A percentile compares a stretch with the other conserved stretches of the same genome.
Conservation (phyloP, 306 rosid species). For the Sophora flavescens region DNA sequence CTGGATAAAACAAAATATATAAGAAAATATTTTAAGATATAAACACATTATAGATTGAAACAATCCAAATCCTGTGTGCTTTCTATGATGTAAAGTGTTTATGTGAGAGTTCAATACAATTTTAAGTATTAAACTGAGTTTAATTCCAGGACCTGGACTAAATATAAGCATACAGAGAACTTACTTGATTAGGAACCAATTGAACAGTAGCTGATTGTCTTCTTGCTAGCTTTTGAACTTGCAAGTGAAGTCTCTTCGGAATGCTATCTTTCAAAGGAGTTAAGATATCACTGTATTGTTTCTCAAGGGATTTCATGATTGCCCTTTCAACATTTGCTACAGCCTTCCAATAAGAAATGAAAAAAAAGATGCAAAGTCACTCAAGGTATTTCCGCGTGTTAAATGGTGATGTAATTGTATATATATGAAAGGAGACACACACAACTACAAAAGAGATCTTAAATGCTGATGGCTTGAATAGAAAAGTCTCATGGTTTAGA, state of each 20-base stretch:
- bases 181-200: constrained; percentile 83
- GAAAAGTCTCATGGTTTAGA: constrained; percentile 23
- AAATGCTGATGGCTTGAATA: constrained; percentile 23
- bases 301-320: constrained; percentile 88
- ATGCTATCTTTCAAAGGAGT: constrained; percentile 95
- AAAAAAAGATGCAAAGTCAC: constrained; percentile 10
- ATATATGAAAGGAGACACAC: constrained; percentile 9
- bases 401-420: neutral
- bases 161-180: constrained; percentile 38
- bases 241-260: constrained; percentile 91
- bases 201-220: constrained; percentile 79
- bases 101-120: neutral
- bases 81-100: neutral
- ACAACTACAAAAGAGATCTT: constrained; percentile 4
- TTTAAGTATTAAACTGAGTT: constrained; percentile 17
- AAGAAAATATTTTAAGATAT: constrained; percentile 34
- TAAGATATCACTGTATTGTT: constrained; percentile 84
- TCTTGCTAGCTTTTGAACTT: constrained; percentile 98
- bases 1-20: constrained; percentile 52
- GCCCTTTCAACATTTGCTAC: constrained; percentile 91
- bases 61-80: neutral
- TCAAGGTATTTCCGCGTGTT: constrained; percentile 21
- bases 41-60: constrained; percentile 17
- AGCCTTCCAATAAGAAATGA: constrained; percentile 58
- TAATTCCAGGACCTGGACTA: constrained; percentile 13